These are phyloP conservation scores for Carex parvula DNA, from an alignment of 176 grass and related monocot species.

Conservation along the genomic window DNA sequence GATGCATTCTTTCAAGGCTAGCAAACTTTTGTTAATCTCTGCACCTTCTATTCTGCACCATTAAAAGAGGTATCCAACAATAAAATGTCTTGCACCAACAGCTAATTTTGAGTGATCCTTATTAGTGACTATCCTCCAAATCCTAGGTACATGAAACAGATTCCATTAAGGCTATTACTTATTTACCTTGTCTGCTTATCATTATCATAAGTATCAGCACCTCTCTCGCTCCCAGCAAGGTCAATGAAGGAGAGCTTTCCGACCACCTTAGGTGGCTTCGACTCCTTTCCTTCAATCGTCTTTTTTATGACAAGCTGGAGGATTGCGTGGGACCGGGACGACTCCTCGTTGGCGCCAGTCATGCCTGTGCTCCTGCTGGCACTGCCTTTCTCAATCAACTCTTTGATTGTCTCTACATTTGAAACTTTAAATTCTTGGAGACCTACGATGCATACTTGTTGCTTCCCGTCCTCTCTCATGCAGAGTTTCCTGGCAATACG, in stretches of 20 bases:
- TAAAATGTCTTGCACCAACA: not conserved
- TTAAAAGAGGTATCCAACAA: slow-evolving; percentile 1
- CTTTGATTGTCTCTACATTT: slow-evolving; percentile 42
- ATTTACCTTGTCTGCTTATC: slow-evolving; percentile 50
- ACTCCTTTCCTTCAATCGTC: slow-evolving; percentile 27
- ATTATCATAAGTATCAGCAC: slow-evolving; percentile 52
- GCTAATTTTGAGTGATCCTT: not conserved
- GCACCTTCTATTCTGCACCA: slow-evolving; percentile 46
- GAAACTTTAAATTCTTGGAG: slow-evolving; percentile 50
- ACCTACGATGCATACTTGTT: slow-evolving; percentile 60
- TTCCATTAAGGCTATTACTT: not conserved
- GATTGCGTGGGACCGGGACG: slow-evolving; percentile 47
- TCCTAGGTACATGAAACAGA: slow-evolving; percentile 7
- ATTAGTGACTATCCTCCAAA: not conserved
- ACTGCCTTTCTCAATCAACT: slow-evolving; percentile 50
- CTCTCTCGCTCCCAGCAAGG: slow-evolving; percentile 47
- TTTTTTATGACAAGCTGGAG: slow-evolving; percentile 51
- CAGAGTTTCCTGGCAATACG: slow-evolving; percentile 38
- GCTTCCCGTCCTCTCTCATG: slow-evolving; percentile 56
- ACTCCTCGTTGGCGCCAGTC: slow-evolving; percentile 53
- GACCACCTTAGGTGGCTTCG: slow-evolving; percentile 41
- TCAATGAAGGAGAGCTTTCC: slow-evolving; percentile 53
- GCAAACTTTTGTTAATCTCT: slow-evolving; percentile 46
- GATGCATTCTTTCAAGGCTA: slow-evolving; percentile 51
- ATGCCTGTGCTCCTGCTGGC: slow-evolving; percentile 44